Base-by-base conservation (phyloP, 331 rosid genomes). In the Stylosanthes scabra region DNA sequence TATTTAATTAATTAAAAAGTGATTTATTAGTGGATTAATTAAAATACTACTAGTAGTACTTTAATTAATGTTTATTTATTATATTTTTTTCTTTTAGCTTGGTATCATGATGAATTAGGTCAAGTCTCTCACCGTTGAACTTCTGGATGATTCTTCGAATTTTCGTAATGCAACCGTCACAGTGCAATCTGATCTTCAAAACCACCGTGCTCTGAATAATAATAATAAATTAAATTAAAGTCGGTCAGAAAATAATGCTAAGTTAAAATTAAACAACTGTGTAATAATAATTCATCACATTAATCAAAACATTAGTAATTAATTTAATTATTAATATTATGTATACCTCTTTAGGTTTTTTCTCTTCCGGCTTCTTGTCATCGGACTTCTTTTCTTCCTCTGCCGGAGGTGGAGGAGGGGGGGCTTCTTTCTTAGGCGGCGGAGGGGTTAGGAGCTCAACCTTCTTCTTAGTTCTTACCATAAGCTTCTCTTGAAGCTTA, bases 111-210 rank as follows among this genome's bases (percentile, higher is more conserved):
- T 7, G 39, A 34, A 34, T 15, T 50, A 52, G 56, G 85, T 79
- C 72, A 76, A 69, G 47, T 68, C 80, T 78, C 73, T 81, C 67
- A 91, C 99, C 99, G 66, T 84, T 82, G 59, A 51, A 80, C 59
- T 50, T 75, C 55, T 70, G 80, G 69, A 91, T 70, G 59, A 82
- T 78, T 74, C 58, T 84, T 46, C 78, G 78, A 16, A 94, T 91
- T 80, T 94, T 94, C 8, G 83, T 59, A 37, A 88, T 86, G 90
- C 99, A 94, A 42, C 99, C 99, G 2, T 91, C 99, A 41, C 99
- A 94, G 75, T 94, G 99, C 72, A 94, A 83, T 71, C 57, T 84
- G 72, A 88, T 91, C 88, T 88, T 94, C 86, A 91, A 42, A 71
- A 86, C 89, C 61, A 84, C 93, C 60, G 97, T 84, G 50, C 80